These are phyloP conservation scores for Lomentospora prolificans DNA, from an alignment of 2,329 filamentous ascomycete species.

Conservation along the genomic window DNA sequence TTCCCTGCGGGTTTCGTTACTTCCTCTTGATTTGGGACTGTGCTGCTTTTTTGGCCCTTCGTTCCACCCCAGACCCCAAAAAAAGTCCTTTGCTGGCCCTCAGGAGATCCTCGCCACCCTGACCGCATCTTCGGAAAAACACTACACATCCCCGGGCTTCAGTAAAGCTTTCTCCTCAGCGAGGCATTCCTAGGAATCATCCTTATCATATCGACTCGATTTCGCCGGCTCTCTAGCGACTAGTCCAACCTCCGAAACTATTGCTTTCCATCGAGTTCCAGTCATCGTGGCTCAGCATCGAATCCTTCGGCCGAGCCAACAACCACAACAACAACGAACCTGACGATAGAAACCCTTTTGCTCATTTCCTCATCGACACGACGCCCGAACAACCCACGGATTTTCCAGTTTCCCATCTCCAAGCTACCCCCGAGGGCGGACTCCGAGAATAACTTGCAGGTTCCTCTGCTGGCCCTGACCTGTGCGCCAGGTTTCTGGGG, in stretches of 20 bases:
- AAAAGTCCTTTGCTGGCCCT: neutral
- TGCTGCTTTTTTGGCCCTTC: neutral
- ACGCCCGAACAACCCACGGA: too few relatives aligned
- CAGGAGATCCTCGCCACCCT: slow-evolving; percentile 2
- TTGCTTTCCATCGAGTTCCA: neutral
- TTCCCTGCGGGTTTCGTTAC: neutral
- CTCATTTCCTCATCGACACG: neutral
- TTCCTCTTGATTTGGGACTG: neutral
- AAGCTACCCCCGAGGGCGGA: neutral
- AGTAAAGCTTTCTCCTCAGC: neutral
- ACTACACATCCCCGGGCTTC: neutral
- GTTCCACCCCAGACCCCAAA: neutral
- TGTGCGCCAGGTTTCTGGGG: slow-evolving; percentile 22
- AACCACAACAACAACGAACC: neutral
- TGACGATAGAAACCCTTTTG: neutral
- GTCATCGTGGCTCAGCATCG: neutral
- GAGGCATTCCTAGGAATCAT: slow-evolving; percentile 2
- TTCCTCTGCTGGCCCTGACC: slow-evolving; percentile 24
- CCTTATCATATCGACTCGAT: slow-evolving; percentile 4
- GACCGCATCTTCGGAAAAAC: neutral
- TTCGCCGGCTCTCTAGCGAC: neutral
- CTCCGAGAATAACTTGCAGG: neutral
- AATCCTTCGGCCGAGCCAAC: neutral
- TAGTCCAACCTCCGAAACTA: neutral
- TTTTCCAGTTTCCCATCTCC: neutral